Evolutionary conservation across 441 rosid species (phyloP).

Genomic region (Capsella rubella): DNA sequence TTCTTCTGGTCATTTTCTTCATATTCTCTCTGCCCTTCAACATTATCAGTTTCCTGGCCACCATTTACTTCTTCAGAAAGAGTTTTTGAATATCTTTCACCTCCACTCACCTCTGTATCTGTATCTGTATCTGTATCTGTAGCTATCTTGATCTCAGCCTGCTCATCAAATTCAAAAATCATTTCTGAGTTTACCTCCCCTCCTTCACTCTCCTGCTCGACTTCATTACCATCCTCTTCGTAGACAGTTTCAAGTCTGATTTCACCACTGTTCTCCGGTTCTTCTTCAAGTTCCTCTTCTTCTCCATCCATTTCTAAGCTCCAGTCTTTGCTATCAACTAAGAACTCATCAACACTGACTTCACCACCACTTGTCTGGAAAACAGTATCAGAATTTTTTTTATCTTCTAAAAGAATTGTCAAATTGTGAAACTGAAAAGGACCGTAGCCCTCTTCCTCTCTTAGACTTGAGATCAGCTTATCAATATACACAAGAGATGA

Average conservation of each 20-base stretch:
- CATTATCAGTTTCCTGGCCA: constrained; percentile 17
- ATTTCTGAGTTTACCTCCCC: constrained; percentile 25
- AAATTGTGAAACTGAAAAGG: constrained; percentile 60
- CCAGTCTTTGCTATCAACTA: constrained; percentile 40
- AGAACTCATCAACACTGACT: constrained; percentile 33
- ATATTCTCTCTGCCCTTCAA: constrained; percentile 32
- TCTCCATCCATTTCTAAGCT: constrained; percentile 36
- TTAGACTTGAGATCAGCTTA: constrained; percentile 49
- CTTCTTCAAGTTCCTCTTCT: constrained; percentile 40
- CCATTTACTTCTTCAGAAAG: constrained; percentile 26
- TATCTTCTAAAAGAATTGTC: constrained; percentile 55
- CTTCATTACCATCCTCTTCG: constrained; percentile 41
- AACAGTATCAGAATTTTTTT: constrained; percentile 42
- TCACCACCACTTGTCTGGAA: constrained; percentile 37
- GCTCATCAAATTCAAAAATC: constrained; percentile 12
- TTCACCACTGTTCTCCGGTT: constrained; percentile 23
- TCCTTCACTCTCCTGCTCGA: constrained; percentile 24
- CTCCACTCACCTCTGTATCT: constrained; percentile 24
- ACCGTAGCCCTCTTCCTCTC: constrained; percentile 46
- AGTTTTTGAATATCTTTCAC: constrained; percentile 15
- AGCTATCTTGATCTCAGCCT: constrained; percentile 24
- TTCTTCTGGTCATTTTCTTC: constrained; percentile 20
- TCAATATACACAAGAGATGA: constrained; percentile 48
- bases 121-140: constrained; percentile 12
- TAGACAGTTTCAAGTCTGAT: constrained; percentile 37